A percentile compares a stretch with the other conserved stretches of the same genome.
These are phyloP conservation scores for Backusella psychrophila DNA, from an alignment of 192 early-diverging fungal species.

Conservation along the genomic window DNA sequence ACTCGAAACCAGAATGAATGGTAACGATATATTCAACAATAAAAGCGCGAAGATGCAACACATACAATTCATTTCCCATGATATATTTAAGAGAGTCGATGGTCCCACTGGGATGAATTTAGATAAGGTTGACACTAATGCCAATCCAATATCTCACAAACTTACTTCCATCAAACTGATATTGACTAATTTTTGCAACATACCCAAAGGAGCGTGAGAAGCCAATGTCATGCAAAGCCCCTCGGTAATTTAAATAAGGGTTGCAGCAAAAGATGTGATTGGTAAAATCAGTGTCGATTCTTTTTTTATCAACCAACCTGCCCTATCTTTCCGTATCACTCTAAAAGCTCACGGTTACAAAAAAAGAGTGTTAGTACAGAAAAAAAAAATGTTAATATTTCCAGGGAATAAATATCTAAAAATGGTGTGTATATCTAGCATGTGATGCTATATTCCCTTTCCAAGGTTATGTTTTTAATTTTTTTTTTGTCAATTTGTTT, in stretches of 20 bases:
- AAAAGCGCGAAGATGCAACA: not conserved
- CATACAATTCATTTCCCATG: not conserved
- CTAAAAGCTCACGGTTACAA: not conserved
- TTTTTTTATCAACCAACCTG: not conserved
- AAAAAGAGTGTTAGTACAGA: not conserved
- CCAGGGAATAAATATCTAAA: not conserved
- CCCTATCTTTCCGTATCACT: not conserved
- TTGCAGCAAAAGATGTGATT: not conserved
- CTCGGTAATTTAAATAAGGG: not conserved
- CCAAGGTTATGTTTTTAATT: too few relatives aligned
- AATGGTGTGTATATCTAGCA: not conserved
- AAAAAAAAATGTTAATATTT: not conserved
- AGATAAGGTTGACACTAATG: not conserved
- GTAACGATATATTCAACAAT: not conserved
- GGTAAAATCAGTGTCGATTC: not conserved
- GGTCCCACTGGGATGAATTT: not conserved
- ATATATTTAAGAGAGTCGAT: not conserved
- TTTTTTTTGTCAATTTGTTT: not conserved
- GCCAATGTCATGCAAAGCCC: not conserved
- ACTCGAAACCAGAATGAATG: too few relatives aligned
- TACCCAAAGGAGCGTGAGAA: constrained; percentile 1
- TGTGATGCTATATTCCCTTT: not conserved
- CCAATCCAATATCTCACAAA: not conserved
- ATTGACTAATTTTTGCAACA: constrained; percentile 1
- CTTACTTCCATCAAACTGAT: not conserved